Base-by-base conservation (phyloP, 2,329 filamentous ascomycete species). In the Dothideomycetes sp. region DNA sequence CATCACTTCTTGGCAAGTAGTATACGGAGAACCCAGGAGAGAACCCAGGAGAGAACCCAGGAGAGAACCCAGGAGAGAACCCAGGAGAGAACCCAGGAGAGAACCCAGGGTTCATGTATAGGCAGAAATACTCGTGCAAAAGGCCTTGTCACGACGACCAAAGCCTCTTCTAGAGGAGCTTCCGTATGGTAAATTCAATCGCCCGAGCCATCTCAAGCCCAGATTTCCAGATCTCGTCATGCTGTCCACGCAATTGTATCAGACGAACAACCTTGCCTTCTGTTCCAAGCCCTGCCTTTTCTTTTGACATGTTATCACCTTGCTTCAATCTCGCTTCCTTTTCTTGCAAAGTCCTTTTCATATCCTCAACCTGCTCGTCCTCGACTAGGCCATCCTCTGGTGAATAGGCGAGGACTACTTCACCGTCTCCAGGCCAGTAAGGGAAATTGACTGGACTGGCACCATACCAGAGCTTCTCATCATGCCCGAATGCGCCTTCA, bases 161-260 rank as follows among this genome's bases (percentile, higher is more conserved):
- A n/a, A n/a, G n/a, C n/a, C n/a, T n/a, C n/a, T n/a, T n/a, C n/a
- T n/a, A n/a, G n/a, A n/a, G n/a, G n/a, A n/a, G n/a, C n/a, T n/a
- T n/a, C n/a, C n/a, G n/a, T n/a, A n/a, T n/a, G n/a, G n/a, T n/a
- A n/a, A n/a, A n/a, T n/a, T n/a, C n/a, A n/a, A n/a, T n/a, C n/a
- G 65, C 49, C 37, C 61, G 60, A 19, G 71, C 75, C 34, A 82
- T 56, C 49, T 77, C 71, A 23, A 56, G 55, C 12, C 80, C 80
- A 44, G 74, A 67, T 53, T 71, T 54, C 76, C 78, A 82, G 3
- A 81, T 64, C 48, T 72, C 70, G 58, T 84, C 73, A 58, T 86
- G 82, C 25, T 64, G 65, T 4, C 76, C 80, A 7, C 56, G 58
- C 37, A 79, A 53, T 50, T 74, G 67, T 47, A 69, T 45, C 5